A percentile compares a stretch with the other conserved stretches of the same genome.
These are phyloP conservation scores for Eucalyptus polybractea DNA, from an alignment of 345 rosid genomes.

Conservation along the genomic window DNA sequence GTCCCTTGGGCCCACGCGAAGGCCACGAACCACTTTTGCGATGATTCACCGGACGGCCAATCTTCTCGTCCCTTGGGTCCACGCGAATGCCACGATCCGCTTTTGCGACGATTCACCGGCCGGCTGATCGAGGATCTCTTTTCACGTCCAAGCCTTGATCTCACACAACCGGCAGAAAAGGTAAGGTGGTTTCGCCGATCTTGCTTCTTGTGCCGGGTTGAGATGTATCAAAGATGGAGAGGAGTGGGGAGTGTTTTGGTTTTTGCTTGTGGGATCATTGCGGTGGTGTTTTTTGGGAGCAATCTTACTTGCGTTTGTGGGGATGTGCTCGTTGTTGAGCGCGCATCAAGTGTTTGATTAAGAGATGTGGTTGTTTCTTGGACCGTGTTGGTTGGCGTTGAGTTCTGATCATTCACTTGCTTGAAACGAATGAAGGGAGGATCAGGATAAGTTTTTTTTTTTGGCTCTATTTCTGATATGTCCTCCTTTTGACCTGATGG, in stretches of 20 bases:
- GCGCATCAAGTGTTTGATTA: not conserved
- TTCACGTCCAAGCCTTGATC: not conserved
- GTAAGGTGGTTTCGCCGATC: not conserved
- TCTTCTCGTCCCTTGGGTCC: not conserved
- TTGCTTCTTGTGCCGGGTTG: not conserved
- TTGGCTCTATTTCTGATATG: not conserved
- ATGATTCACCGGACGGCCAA: no score
- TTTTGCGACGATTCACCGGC: not conserved
- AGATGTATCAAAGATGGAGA: not conserved
- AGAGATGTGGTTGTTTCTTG: not conserved
- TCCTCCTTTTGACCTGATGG: not conserved
- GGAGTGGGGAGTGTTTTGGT: not conserved
- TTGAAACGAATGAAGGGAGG: not conserved
- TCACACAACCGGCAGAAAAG: not conserved
- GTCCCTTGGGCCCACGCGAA: no score
- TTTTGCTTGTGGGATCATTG: not conserved
- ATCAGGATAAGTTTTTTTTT: not conserved
- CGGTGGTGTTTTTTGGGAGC: not conserved
- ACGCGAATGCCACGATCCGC: not conserved
- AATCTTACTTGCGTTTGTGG: not conserved
- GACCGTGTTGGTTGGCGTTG: not conserved
- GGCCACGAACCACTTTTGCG: no score
- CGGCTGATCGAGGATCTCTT: not conserved
- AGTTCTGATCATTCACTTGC: not conserved
- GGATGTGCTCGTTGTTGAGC: not conserved